These are phyloP conservation scores for Pseudogymnoascus sp. DNA, from an alignment of 2,329 filamentous ascomycete species.

Conservation along the genomic window DNA sequence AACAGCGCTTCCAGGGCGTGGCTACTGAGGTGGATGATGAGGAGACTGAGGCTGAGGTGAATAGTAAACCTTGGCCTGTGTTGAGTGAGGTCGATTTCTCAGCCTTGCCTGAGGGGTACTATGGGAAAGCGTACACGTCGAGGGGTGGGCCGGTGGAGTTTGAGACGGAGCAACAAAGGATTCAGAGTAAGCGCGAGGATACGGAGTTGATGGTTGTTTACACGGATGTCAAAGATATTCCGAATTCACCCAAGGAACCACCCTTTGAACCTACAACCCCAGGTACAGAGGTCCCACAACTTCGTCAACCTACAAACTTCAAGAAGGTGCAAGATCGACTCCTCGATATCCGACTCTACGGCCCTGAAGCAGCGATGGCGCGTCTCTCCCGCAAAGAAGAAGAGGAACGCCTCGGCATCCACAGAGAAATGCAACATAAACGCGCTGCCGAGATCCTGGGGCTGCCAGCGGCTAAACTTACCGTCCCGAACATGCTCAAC, in stretches of 20 bases:
- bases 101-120: constrained; percentile 31
- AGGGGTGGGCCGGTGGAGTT: constrained; percentile 45
- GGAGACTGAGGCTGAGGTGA: constrained; percentile 44
- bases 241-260: constrained; percentile 27
- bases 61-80: constrained; percentile 44
- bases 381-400: constrained; percentile 15
- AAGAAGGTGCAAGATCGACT: constrained; percentile 24
- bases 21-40: constrained; percentile 45
- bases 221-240: constrained; percentile 27
- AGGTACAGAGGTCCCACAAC: constrained; percentile 8
- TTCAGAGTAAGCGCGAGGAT: constrained; percentile 48
- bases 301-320: constrained; percentile 20
- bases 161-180: constrained; percentile 45
- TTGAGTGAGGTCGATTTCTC: constrained; percentile 39
- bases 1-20: constrained; percentile 35
- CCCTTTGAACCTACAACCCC: constrained; percentile 11
- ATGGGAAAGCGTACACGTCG: constrained; percentile 41
- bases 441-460: neutral
- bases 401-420: constrained; percentile 13
- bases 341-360: constrained; percentile 24
- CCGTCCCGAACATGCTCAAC: neutral
- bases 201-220: constrained; percentile 47
- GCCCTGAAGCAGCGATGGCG: constrained; percentile 20
- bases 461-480: neutral
- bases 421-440: neutral